A percentile compares a stretch with the other conserved stretches of the same genome.
Evolutionary conservation across 139 green algal species (phyloP).

Genomic region (Haematococcus sp.): DNA sequence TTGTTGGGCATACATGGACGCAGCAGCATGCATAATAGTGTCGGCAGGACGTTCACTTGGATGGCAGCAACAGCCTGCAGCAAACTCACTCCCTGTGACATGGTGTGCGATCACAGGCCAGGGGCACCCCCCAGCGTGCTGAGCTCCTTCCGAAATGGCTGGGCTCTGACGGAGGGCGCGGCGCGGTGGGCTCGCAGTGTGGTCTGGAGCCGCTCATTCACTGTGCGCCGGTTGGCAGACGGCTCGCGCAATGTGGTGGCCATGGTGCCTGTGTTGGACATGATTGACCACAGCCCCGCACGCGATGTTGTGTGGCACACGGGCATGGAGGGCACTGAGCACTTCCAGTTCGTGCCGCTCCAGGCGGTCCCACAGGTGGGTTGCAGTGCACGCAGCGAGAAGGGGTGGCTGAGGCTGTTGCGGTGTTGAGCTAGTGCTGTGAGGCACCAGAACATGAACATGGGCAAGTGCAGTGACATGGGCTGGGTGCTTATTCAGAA

Average conservation of each 20-base stretch:
- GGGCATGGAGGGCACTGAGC: constrained; percentile 15
- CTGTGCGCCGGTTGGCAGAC: constrained; percentile 24
- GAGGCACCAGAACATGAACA: no score
- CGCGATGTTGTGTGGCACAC: constrained; percentile 52
- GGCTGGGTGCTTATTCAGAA: no score
- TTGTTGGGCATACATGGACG: no score
- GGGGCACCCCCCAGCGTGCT: constrained; percentile 10
- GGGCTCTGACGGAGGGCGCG: constrained; percentile 27
- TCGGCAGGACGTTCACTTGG: no score
- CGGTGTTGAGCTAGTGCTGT: no score
- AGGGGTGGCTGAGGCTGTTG: no score
- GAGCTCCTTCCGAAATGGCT: constrained; percentile 15
- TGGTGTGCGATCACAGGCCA: no score
- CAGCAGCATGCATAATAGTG: no score
- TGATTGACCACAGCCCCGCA: constrained; percentile 50
- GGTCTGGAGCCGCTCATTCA: constrained; percentile 64
- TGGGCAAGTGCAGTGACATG: no score
- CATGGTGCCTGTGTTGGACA: constrained; percentile 40
- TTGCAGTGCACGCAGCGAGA: no score
- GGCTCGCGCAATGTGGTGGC: background rate
- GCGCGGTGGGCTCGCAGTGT: constrained; percentile 43
- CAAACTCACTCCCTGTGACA: no score
- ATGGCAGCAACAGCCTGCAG: no score
- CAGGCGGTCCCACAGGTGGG: constrained; percentile 25
- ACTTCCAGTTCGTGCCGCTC: constrained; percentile 36